Percentiles rank a stretch among this genome's conserved stretches.
Evolutionary conservation across 2,329 filamentous ascomycete genomes (phyloP).

Genomic region (Alternaria sp.): DNA sequence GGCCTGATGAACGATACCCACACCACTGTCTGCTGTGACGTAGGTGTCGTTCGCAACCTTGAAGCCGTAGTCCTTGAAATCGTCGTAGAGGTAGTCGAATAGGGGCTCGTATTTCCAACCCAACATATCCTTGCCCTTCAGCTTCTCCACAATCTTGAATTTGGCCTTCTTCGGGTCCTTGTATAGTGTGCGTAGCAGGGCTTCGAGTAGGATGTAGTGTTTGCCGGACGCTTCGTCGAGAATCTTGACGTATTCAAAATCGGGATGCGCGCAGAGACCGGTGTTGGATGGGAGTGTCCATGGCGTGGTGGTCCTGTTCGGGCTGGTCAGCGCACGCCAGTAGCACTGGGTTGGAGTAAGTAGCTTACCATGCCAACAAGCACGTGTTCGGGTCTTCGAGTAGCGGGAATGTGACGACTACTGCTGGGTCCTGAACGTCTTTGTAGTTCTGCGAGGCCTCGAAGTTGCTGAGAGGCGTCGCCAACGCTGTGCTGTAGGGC

Average conservation of each 20-base stretch:
- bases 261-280: constrained; percentile 77
- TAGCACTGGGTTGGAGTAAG: neutral
- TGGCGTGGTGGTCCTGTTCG: constrained; percentile 73
- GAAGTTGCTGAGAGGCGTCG: constrained; percentile 89
- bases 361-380: constrained; percentile 73
- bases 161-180: constrained; percentile 97
- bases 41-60: constrained; percentile 82
- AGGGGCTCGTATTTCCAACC: constrained; percentile 89
- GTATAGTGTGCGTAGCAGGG: constrained; percentile 81
- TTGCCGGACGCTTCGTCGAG: constrained; percentile 81
- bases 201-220: constrained; percentile 84
- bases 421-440: constrained; percentile 86
- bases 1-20: constrained; percentile 91
- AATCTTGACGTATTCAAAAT: constrained; percentile 88
- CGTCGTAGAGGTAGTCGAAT: constrained; percentile 87
- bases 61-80: constrained; percentile 87
- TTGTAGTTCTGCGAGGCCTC: constrained; percentile 96
- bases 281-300: constrained; percentile 85
- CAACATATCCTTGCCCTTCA: constrained; percentile 83
- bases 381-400: constrained; percentile 75
- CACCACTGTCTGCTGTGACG: constrained; percentile 88
- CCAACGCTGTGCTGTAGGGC: constrained; percentile 91
- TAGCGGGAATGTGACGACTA: constrained; percentile 88
- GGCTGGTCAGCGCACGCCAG: constrained; percentile 10
- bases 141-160: constrained; percentile 79